phyloP scores from a whole-genome alignment of 129 eudicot genomes.

The Tagetes patula region DNA sequence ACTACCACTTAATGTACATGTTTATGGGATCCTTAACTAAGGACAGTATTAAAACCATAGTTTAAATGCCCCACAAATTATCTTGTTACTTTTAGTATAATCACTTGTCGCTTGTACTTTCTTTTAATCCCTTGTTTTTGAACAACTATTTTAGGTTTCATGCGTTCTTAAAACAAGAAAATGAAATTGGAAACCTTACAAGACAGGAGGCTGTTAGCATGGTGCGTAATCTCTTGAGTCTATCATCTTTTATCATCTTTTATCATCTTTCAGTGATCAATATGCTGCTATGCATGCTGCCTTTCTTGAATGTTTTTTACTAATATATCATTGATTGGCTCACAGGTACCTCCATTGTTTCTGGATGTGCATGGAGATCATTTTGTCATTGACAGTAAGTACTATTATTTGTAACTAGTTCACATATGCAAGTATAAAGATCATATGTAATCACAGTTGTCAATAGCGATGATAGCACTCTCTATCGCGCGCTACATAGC shows the following conservation, averaged over 20 bases:
- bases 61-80: neutral
- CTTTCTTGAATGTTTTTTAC: slow-evolving; percentile 1
- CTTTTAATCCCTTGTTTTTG: slow-evolving; percentile 20
- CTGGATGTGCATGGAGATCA: slow-evolving; percentile 85
- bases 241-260: neutral
- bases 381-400: slow-evolving; percentile 96
- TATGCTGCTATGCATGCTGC: neutral
- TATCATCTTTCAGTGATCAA: slow-evolving; percentile 4
- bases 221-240: slow-evolving; percentile 45
- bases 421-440: slow-evolving; percentile 7
- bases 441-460: neutral
- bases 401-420: slow-evolving; percentile 15
- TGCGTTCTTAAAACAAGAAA: slow-evolving; percentile 90
- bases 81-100: neutral
- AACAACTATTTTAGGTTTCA: slow-evolving; percentile 71
- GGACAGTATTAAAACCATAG: neutral
- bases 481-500: too few relatives aligned
- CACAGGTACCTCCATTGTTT: slow-evolving; percentile 93
- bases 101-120: neutral
- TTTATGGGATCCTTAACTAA: slow-evolving; percentile 9
- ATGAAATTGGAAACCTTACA: slow-evolving; percentile 95
- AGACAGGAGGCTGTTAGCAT: slow-evolving; percentile 99
- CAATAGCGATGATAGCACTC: too few relatives aligned
- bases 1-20: neutral
- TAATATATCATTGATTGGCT: slow-evolving; percentile 27